Evolutionary conservation across 306 rosid species (phyloP), one percentile per base, ranked within the genome.

Genomic region (Castanea crenata): DNA sequence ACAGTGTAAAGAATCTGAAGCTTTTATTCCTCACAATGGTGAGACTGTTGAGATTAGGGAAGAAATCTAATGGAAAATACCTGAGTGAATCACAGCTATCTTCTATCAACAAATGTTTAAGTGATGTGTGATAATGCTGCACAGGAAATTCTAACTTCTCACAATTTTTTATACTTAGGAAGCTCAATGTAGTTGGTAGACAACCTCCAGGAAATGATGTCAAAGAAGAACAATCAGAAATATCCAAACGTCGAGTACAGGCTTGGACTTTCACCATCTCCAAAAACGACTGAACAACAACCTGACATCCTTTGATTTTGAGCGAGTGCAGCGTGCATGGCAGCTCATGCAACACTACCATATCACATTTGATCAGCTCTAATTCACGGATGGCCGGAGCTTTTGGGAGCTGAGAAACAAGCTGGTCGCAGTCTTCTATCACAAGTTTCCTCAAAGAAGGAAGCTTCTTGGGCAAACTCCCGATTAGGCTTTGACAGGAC

Each of bases 31-130:
- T 20, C 1, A 0, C 6, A 21, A 77, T 55, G 12, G 13, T 16
- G 31, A 77, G 81, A 8, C 71, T 67, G n/a, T 15, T 73, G 32
- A 82, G 79, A 9, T 78, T 77, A 20, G 86, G 82, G 68, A 78
- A 82, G 49, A 56, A 64, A 65, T 82, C 76, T 55, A 78, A 29
- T 71, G 82, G 82, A 57, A 78, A 71, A 21, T 51, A 78, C 34
- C 35, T 29, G 35, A 78, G 82, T 5, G 71, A 69, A 14, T 57
- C 70, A 49, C 82, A 78, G 19, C 82, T 71, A 78, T 71, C 65
- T 41, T 25, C 52, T 27, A 78, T 58, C 76, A 57, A 56, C 72
- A 78, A 59, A 23, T 74, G 65, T 44, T 71, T 54, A 29, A 78
- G 71, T 4, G 82, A 78, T 6, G 73, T 41, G 19, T 59, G 63